These are phyloP conservation scores for Chiua virens DNA, from an alignment of 768 basidiomycete genomes.

Conservation along the genomic window DNA sequence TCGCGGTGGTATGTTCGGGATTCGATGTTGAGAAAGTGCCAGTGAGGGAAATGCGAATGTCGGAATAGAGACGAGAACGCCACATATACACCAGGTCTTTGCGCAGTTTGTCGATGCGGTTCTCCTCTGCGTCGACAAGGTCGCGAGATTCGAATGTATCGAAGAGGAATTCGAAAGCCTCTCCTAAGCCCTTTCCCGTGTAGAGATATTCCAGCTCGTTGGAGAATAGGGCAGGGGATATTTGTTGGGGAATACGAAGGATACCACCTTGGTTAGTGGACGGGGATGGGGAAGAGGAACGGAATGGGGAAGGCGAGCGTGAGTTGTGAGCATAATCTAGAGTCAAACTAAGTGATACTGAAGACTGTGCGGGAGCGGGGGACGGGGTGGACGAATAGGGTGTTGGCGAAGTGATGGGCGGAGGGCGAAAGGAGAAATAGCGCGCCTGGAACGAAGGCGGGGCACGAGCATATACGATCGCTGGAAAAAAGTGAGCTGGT, in stretches of 20 bases:
- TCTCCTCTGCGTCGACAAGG: constrained; percentile 50
- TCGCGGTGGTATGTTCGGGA: constrained; percentile 70
- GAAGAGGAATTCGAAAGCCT: constrained; percentile 85
- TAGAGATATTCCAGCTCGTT: constrained; percentile 95
- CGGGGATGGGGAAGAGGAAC: constrained; percentile 46
- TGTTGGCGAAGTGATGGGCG: constrained; percentile 49
- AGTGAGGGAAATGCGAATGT: constrained; percentile 79
- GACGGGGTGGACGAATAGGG: constrained; percentile 51
- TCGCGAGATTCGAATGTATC: constrained; percentile 50
- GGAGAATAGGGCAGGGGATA: constrained; percentile 79
- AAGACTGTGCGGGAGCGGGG: constrained; percentile 56
- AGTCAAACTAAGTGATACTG: constrained; percentile 54
- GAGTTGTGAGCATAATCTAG: constrained; percentile 41
- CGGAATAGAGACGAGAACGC: constrained; percentile 91
- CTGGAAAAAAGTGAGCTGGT: constrained; percentile 38
- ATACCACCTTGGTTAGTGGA: constrained; percentile 44
- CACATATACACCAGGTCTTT: constrained; percentile 97
- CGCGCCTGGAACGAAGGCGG: constrained; percentile 88
- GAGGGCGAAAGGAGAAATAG: constrained; percentile 78
- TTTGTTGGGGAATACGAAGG: constrained; percentile 63
- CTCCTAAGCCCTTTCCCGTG: constrained; percentile 86
- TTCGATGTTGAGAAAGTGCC: constrained; percentile 64
- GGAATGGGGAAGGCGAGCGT: constrained; percentile 47
- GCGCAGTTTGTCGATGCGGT: constrained; percentile 78
- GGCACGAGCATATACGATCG: constrained; percentile 92